phyloP scores from a whole-genome alignment of 352 stramenopile species.

The Globisporangium spinosum region DNA sequence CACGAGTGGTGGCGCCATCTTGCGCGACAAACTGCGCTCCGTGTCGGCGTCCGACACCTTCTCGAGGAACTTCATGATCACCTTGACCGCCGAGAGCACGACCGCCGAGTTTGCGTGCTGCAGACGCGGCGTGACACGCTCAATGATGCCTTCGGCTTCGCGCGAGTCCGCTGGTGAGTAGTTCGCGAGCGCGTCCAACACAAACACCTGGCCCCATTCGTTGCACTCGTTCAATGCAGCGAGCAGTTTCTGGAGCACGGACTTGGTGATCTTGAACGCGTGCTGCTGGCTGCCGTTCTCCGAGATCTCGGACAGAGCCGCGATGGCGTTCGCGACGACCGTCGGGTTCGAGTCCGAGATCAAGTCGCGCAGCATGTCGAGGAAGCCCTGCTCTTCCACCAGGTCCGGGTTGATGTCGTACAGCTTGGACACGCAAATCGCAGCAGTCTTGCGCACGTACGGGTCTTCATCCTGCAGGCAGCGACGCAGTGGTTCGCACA shows the following conservation, averaged over 20 bases:
- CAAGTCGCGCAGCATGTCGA: slow-evolving; percentile 96
- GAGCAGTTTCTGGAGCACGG: slow-evolving; percentile 97
- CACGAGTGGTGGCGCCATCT: slow-evolving; percentile 97
- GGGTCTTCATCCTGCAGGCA: slow-evolving; percentile 95
- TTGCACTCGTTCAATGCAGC: slow-evolving; percentile 99
- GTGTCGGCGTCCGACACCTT: slow-evolving; percentile 94
- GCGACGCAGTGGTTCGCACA: slow-evolving; percentile 95
- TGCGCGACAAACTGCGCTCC: slow-evolving; percentile 87
- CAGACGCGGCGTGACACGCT: slow-evolving; percentile 96
- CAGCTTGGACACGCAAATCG: slow-evolving; percentile 99
- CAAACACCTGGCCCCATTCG: slow-evolving; percentile 99
- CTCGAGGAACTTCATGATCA: slow-evolving; percentile 95
- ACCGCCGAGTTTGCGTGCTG: slow-evolving; percentile 99
- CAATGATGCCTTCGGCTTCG: slow-evolving; percentile 98
- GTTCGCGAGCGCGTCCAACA: slow-evolving; percentile 94
- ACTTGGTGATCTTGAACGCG: slow-evolving; percentile 93
- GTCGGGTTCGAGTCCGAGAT: slow-evolving; percentile 98
- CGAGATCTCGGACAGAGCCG: slow-evolving; percentile 96
- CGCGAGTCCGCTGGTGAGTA: slow-evolving; percentile 94
- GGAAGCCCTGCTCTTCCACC: slow-evolving; percentile 94
- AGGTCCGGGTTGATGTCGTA: slow-evolving; percentile 98
- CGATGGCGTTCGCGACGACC: slow-evolving; percentile 99
- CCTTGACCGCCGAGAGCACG: slow-evolving; percentile 97
- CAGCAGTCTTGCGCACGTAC: slow-evolving; percentile 99
- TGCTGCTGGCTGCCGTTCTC: slow-evolving; percentile 92